Evolutionary conservation across 2,329 filamentous ascomycete species (phyloP).

Genomic region (Coniochaeta ligniaria): DNA sequence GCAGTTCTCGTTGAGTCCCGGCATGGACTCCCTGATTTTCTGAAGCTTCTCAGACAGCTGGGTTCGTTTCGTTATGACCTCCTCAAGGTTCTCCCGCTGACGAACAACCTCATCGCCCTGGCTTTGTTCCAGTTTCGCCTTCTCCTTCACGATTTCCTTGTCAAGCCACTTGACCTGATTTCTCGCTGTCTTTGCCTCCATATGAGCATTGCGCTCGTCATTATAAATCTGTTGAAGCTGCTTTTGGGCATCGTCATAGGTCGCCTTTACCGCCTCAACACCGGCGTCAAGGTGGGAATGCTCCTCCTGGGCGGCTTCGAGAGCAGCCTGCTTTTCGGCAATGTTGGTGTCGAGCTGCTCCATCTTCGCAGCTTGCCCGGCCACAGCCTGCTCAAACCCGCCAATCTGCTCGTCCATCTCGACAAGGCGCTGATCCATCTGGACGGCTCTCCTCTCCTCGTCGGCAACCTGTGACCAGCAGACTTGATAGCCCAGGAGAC

Average conservation of each 20-base stretch:
- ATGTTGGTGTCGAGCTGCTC: slow-evolving; percentile 37
- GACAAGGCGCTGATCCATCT: slow-evolving; percentile 26
- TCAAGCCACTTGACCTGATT: slow-evolving; percentile 37
- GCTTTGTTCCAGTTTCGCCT: slow-evolving; percentile 54
- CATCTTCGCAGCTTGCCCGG: slow-evolving; percentile 42
- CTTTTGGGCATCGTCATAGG: slow-evolving; percentile 30
- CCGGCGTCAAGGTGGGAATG: slow-evolving; percentile 36
- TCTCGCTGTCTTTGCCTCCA: slow-evolving; percentile 47
- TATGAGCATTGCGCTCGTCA: slow-evolving; percentile 59
- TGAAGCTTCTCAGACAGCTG: slow-evolving; percentile 30
- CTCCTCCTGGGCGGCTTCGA: slow-evolving; percentile 36
- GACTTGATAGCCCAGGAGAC: slow-evolving; percentile 56
- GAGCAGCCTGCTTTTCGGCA: slow-evolving; percentile 26
- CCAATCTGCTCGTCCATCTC: slow-evolving; percentile 35
- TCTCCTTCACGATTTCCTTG: slow-evolving; percentile 45
- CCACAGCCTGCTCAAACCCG: slow-evolving; percentile 24
- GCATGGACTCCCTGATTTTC: slow-evolving; percentile 20
- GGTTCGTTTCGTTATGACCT: slow-evolving; percentile 43
- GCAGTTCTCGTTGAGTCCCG: slow-evolving; percentile 16
- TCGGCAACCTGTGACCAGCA: slow-evolving; percentile 85
- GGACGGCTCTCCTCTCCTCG: slow-evolving; percentile 51
- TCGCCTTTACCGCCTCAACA: slow-evolving; percentile 29
- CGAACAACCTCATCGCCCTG: slow-evolving; percentile 63
- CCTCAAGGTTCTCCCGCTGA: slow-evolving; percentile 52
- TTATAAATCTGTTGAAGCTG: slow-evolving; percentile 49